Base-by-base conservation (phyloP, 1,139 yeast species). In the Meyerozyma athensensis region DNA sequence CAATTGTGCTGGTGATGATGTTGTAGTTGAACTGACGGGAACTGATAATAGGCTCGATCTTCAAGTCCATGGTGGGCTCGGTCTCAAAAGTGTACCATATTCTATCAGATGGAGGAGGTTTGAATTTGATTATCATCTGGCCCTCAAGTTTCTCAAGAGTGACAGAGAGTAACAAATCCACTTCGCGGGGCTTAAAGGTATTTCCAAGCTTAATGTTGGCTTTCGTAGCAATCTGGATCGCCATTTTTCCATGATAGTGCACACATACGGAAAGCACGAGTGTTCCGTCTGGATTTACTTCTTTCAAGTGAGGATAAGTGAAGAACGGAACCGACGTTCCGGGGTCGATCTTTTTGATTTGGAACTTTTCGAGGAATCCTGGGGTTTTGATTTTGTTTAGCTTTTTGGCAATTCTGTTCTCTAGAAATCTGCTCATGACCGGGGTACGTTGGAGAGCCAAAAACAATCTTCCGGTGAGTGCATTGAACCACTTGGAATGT, bases 61-160 rank as follows among this genome's bases (percentile, higher is more conserved):
- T 79, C 44, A 92, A 59, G 42, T 79, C 81, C 58, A 90, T 61
- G 12, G 72, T 68, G 0, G 98, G 98, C 71, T 83, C 87, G 6
- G 72, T 60, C 47, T 81, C 87, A 58, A 89, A 92, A 2, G 87
- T 78, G 53, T 87, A 92, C 98, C 98, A 92, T 1, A 92, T 53
- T 49, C 97, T 72, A 42, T 80, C 81, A 3, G 96, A 81, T 10
- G 98, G 97, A 1, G 96, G 95, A 1, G 95, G 87, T 53, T 92
- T 92, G 31, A 90, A 59, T 37, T 75, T 68, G 20, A 90, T 54
- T 1, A 84, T 56, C 45, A 90, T 46, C 2, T 86, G 84, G 0
- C 98, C 98, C 39, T 82, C 80, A 4, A 92, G 50, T 48, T 72
- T 77, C 37, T 75, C 75, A 33, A 89, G 61, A 0, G 83, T 79